phyloP scores from a whole-genome alignment of 352 stramenopile species.

The Phytophthora europaea region DNA sequence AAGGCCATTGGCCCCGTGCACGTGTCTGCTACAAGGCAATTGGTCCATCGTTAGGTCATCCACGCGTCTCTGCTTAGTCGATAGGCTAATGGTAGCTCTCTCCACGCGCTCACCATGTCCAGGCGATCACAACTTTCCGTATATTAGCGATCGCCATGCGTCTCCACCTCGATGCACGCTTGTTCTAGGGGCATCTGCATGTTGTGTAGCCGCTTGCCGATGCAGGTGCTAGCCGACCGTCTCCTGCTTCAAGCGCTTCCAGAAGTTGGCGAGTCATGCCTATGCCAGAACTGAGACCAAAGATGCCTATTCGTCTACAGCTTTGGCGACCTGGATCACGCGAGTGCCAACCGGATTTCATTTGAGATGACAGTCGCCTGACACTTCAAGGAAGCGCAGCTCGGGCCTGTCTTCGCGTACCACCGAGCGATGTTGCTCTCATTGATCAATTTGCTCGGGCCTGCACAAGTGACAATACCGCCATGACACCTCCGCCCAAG shows the following conservation, averaged over 20 bases:
- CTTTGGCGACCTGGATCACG: constrained; percentile 17
- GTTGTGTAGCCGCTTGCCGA: neutral
- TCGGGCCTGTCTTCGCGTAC: constrained; percentile 14
- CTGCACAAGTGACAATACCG: constrained; percentile 17
- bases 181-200: neutral
- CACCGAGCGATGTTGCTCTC: constrained; percentile 15
- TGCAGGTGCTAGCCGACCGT: neutral
- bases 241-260: neutral
- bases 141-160: neutral
- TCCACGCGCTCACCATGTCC: constrained; percentile 11
- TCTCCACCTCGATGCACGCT: neutral
- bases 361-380: neutral
- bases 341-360: constrained; percentile 16
- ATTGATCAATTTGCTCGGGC: constrained; percentile 28
- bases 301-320: constrained; percentile 21
- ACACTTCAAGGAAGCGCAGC: neutral
- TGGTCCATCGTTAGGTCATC: constrained; percentile 14
- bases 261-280: neutral
- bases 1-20: constrained; percentile 22
- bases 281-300: neutral
- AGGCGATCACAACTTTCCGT: neutral
- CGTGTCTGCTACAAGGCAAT: constrained; percentile 22
- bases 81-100: constrained; percentile 6
- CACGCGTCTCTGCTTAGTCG: constrained; percentile 15
- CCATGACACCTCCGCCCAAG: constrained; percentile 19